Evolutionary conservation across 2,329 filamentous ascomycete species (phyloP).

Genomic region (Dactylonectria estremocensis): DNA sequence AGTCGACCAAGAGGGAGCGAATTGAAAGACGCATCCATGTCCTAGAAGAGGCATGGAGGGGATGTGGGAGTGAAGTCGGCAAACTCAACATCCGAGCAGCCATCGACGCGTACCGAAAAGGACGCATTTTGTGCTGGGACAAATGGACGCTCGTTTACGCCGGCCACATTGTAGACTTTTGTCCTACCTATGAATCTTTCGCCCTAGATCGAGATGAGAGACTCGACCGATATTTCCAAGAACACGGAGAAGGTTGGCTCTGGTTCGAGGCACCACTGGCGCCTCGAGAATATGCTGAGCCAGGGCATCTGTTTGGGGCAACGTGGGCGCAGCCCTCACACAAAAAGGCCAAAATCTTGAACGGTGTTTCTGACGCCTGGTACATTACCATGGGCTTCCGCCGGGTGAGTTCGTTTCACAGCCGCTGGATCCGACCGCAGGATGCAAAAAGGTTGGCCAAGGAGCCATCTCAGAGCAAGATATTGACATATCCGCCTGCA

Average conservation of each 20-base stretch:
- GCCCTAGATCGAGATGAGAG: conserved; percentile 42
- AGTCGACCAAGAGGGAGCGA: conserved; percentile 41
- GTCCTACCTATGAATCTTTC: conserved; percentile 45
- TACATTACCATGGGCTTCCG: conserved; percentile 49
- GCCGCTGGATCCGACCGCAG: conserved; percentile 23
- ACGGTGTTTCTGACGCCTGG: conserved; percentile 29
- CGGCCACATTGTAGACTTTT: conserved; percentile 40
- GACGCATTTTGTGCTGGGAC: conserved; percentile 42
- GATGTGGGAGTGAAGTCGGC: conserved; percentile 26
- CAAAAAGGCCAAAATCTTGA: not conserved
- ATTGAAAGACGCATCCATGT: conserved; percentile 26
- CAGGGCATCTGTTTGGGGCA: conserved; percentile 42
- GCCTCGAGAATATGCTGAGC: conserved; percentile 24
- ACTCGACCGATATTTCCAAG: conserved; percentile 39
- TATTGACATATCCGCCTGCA: conserved; percentile 36
- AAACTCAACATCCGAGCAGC: conserved; percentile 39
- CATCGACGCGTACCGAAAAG: conserved; percentile 41
- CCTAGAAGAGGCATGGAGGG: conserved; percentile 28
- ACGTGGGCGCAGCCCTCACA: conserved; percentile 43
- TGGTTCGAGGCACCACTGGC: conserved; percentile 46
- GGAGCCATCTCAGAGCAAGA: conserved; percentile 30
- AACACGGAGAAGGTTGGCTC: conserved; percentile 47
- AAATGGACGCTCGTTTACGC: conserved; percentile 46
- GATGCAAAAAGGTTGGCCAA: not conserved
- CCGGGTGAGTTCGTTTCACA: conserved; percentile 42